Evolutionary conservation across 2,329 filamentous ascomycete genomes (phyloP), one percentile per base, ranked within the genome.

Genomic region (Nothophoma quercina): DNA sequence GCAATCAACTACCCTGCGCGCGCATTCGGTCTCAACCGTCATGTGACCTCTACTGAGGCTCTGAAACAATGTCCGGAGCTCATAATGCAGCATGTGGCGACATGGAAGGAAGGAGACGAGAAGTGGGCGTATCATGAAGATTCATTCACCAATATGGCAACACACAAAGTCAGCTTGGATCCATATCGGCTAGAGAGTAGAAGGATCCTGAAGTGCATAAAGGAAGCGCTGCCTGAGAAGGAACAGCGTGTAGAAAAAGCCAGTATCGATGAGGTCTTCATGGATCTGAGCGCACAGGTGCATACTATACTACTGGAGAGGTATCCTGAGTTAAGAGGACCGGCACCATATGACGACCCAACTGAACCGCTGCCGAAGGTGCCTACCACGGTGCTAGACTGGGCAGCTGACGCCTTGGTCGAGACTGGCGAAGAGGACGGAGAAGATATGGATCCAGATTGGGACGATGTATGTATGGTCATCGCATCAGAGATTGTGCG

Each of bases 1-100:
- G 95, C 95, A 3, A 87, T 99, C 74, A 99, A 99, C 77, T 99
- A 99, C 69, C 87, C 95, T 2, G 93, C 93, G 5, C 87, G 95
- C 13, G 83, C 84, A 7, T 93, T 85, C 65, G 92, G 91, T 2
- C 86, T 99, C 46, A 88, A 81, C 35, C 81, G 93, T 26, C 90
- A 96, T 77, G 87, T 93, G 58, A 89, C 86, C 7, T 83, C 91
- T 33, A 80, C 81, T 4, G 95, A 98, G 68, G 95, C 95, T 15
- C 88, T 87, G 74, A 93, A 93, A 73, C 80, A 91, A 58, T 99
- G 95, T 67, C 93, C 93, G 0, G 80, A 89, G 12, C 81, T 99
- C 23, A 86, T 96, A 50, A 80, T 90, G 46, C 93, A 97, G 75
- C 95, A 99, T 73, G 95, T 98, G 15, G 93, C 92, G 34, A 98